Evolutionary conservation across 164 flowering plant species (phyloP).

Genomic region (Vitis rupestris): DNA sequence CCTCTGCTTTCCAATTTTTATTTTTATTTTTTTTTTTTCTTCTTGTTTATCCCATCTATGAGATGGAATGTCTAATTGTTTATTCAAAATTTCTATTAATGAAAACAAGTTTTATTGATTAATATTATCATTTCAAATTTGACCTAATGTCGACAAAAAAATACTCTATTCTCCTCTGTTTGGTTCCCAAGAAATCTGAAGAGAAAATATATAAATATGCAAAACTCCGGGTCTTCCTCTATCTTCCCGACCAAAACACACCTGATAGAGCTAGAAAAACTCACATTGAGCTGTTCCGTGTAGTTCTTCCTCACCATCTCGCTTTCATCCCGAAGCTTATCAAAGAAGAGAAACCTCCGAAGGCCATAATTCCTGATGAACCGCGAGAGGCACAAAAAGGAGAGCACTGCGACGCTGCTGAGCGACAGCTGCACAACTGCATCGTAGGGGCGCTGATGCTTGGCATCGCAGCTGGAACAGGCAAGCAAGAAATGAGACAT

Average conservation of each 20-base stretch:
- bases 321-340: conserved; percentile 77
- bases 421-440: conserved; percentile 68
- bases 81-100: too few species aligned
- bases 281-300: conserved; percentile 66
- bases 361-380: conserved; percentile 67
- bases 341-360: conserved; percentile 79
- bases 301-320: conserved; percentile 67
- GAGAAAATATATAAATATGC: neutral
- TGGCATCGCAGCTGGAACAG: conserved; percentile 58
- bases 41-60: too few species aligned
- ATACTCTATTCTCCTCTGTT: too few species aligned
- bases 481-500: conserved; percentile 69
- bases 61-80: too few species aligned
- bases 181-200: neutral
- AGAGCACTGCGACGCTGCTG: conserved; percentile 56
- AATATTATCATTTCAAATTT: too few species aligned
- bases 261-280: conserved; percentile 19
- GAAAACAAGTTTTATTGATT: too few species aligned
- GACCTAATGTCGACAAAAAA: too few species aligned
- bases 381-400: conserved; percentile 62
- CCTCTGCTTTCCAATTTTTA: too few species aligned
- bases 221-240: too few species aligned
- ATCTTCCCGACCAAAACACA: neutral
- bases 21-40: too few species aligned
- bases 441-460: conserved; percentile 68